phyloP scores from a whole-genome alignment of 768 basidiomycete species.

The Mrakia frigida region DNA sequence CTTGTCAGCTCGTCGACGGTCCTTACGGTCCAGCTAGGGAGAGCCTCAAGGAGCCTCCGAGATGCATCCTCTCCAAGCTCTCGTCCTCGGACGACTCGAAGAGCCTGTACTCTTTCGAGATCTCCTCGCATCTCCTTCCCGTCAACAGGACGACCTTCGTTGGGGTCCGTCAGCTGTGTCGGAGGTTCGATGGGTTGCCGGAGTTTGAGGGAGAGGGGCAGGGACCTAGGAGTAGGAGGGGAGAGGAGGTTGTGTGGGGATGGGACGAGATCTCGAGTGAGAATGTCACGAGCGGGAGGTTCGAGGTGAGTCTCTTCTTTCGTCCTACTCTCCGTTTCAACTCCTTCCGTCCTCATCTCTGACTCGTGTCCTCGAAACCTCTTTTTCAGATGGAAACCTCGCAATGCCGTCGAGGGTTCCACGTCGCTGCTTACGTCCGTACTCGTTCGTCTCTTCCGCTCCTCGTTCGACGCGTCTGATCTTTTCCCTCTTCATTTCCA shows the following conservation, averaged over 20 bases:
- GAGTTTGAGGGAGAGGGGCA: neutral
- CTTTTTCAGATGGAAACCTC: neutral
- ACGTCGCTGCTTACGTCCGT: constrained; percentile 5
- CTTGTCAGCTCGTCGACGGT: constrained; percentile 12
- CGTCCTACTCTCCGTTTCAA: too few species aligned
- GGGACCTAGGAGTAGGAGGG: neutral
- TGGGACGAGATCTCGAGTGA: neutral
- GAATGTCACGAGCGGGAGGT: neutral
- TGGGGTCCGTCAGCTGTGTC: neutral
- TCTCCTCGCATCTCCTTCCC: neutral
- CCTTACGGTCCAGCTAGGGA: constrained; percentile 14
- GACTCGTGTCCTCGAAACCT: neutral
- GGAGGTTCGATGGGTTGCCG: neutral
- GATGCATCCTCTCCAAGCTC: neutral
- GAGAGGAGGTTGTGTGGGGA: neutral
- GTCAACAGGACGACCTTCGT: neutral
- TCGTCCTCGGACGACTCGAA: neutral
- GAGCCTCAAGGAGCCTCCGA: constrained; percentile 3
- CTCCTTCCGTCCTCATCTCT: neutral
- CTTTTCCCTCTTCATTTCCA: neutral
- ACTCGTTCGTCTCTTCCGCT: neutral
- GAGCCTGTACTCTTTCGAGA: neutral
- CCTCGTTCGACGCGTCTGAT: neutral
- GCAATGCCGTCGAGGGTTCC: neutral
- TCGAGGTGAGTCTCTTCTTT: neutral